Percentiles rank a stretch among this genome's conserved stretches.
These are phyloP conservation scores for Alternaria postmessia DNA, from an alignment of 2,329 filamentous ascomycete species.

Conservation along the genomic window DNA sequence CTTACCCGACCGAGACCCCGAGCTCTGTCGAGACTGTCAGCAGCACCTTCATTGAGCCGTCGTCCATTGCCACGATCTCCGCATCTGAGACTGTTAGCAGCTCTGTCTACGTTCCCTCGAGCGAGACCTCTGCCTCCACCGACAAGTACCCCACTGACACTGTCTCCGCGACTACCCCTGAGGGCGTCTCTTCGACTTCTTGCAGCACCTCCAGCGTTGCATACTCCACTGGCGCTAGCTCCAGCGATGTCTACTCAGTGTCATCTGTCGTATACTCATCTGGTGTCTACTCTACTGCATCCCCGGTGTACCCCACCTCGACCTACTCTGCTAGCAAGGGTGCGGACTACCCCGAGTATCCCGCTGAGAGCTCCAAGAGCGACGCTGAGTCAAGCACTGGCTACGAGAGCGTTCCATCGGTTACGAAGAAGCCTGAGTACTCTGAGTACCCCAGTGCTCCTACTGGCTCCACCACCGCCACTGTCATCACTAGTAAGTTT, in stretches of 20 bases:
- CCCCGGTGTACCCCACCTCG: constrained; percentile 3
- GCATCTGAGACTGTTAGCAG: constrained; percentile 3
- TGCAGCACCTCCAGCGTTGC: constrained; percentile 23
- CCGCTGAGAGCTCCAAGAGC: constrained; percentile 11
- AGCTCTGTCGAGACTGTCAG: neutral
- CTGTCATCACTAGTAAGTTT: constrained; percentile 31
- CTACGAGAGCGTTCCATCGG: constrained; percentile 17
- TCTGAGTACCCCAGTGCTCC: constrained; percentile 22
- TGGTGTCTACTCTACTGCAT: neutral
- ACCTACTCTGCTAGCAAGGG: constrained; percentile 11
- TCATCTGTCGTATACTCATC: constrained; percentile 4
- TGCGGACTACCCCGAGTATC: constrained; percentile 4
- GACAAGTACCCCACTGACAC: neutral
- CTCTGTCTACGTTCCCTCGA: neutral
- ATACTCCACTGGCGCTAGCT: constrained; percentile 15
- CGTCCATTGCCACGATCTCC: constrained; percentile 4
- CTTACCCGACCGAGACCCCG: neutral
- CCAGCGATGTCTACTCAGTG: constrained; percentile 1
- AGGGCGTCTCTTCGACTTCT: constrained; percentile 22
- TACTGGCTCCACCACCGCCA: constrained; percentile 21
- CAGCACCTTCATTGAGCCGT: constrained; percentile 6
- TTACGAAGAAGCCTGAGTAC: constrained; percentile 26
- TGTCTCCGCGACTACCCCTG: constrained; percentile 16
- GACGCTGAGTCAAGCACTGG: constrained; percentile 15
- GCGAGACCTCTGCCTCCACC: constrained; percentile 1